phyloP scores from a whole-genome alignment of 345 rosid genomes.

The Salix koriyanagi region DNA sequence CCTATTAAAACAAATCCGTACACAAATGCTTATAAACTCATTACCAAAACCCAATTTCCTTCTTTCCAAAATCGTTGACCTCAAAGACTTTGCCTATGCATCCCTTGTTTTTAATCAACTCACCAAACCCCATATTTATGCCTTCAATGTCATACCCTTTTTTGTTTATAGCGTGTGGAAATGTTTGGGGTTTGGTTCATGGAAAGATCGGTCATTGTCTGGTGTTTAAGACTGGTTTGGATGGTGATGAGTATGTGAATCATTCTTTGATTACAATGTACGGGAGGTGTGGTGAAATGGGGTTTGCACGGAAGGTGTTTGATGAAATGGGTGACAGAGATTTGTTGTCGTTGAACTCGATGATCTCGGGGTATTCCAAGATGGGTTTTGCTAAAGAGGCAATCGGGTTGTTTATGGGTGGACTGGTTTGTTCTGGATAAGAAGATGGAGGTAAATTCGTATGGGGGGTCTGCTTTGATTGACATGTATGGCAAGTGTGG shows the following conservation, averaged over 20 bases:
- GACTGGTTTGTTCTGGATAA: too few species aligned
- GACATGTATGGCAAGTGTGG: conserved; percentile 31
- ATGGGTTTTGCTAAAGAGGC: too few species aligned
- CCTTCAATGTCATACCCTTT: conserved; percentile 83
- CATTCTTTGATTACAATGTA: too few species aligned
- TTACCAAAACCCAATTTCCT: conserved; percentile 54
- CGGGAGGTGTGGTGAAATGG: too few species aligned
- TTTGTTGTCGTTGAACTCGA: too few species aligned
- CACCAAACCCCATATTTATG: conserved; percentile 53
- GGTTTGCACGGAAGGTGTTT: too few species aligned
- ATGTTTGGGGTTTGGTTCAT: conserved; percentile 36
- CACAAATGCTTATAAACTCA: conserved; percentile 57
- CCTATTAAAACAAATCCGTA: conserved; percentile 55
- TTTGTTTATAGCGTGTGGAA: conserved; percentile 60
- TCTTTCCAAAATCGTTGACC: conserved; percentile 58
- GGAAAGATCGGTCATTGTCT: conserved; percentile 57
- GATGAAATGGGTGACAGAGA: too few species aligned
- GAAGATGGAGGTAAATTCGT: too few species aligned
- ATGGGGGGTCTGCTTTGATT: too few species aligned
- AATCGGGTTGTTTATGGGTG: too few species aligned
- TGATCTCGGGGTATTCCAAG: too few species aligned
- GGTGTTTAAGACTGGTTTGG: conserved; percentile 53
- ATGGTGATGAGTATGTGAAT: too few species aligned
- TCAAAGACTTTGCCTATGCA: conserved; percentile 56
- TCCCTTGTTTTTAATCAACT: conserved; percentile 52